Conservation (phyloP, 2,329 filamentous ascomycete genomes). For the Cladosporium sp. region DNA sequence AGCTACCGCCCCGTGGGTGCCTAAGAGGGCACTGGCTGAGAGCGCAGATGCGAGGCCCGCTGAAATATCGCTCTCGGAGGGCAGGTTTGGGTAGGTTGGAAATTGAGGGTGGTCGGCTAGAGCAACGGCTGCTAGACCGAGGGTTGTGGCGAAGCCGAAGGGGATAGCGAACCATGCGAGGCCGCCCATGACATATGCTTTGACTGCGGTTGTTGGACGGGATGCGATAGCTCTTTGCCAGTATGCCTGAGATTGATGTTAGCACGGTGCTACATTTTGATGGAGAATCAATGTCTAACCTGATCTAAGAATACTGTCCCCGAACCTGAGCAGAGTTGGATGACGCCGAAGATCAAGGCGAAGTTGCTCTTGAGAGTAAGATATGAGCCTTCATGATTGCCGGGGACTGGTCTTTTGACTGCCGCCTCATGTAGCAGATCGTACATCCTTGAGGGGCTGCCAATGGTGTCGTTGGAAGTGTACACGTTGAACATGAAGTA, state of each 20-base stretch:
- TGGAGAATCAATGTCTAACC: slow-evolving; percentile 13
- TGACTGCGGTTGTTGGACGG: slow-evolving; percentile 40
- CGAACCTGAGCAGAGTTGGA: slow-evolving; percentile 41
- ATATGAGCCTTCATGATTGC: slow-evolving; percentile 44
- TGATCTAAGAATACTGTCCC: slow-evolving; percentile 44
- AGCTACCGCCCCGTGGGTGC: slow-evolving; percentile 28
- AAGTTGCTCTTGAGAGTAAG: slow-evolving; percentile 37
- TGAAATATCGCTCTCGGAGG: slow-evolving; percentile 24
- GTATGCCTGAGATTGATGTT: slow-evolving; percentile 43
- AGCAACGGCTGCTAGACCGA: slow-evolving; percentile 47
- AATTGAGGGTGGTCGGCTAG: slow-evolving; percentile 46
- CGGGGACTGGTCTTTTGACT: slow-evolving; percentile 38
- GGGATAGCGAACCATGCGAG: slow-evolving; percentile 53
- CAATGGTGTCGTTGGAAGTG: slow-evolving; percentile 41
- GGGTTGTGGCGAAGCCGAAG: slow-evolving; percentile 48
- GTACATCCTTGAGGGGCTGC: slow-evolving; percentile 42
- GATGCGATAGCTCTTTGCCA: slow-evolving; percentile 49
- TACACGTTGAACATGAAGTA: slow-evolving; percentile 48
- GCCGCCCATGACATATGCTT: slow-evolving; percentile 43
- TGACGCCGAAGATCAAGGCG: slow-evolving; percentile 45
- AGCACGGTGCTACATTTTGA: neutral
- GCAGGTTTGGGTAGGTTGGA: slow-evolving; percentile 41
- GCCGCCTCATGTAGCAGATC: slow-evolving; percentile 43
- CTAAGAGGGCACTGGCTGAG: slow-evolving; percentile 28
- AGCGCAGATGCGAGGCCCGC: slow-evolving; percentile 29